Evolutionary conservation across 441 rosid species (phyloP), one percentile per base, ranked within the genome.

Genomic region (Erodium texanum): DNA sequence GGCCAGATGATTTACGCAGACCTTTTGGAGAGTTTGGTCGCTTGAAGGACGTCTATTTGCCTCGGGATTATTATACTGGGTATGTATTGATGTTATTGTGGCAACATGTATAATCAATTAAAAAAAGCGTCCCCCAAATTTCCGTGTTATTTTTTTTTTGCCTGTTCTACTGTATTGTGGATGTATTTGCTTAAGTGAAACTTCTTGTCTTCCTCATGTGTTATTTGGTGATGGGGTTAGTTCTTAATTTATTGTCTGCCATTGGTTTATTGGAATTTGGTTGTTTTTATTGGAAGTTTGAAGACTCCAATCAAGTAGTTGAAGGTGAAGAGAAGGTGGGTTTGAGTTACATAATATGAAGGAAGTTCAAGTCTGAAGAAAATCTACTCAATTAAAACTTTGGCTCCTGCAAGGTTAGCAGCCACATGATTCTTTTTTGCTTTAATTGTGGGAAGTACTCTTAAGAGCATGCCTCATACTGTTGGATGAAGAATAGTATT

Each of bases 61-160:
- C 97, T 54, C 87, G 92, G 20, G 97, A 93, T 73, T 93, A 88
- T 73, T 75, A 93, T 73, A 84, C 93, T 64, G 96, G 99, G 97
- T 93, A 79, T 84, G 85, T 52, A 15, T 58, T 14, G 15, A 19
- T 12, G n/a, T 7, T 62, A 6, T 66, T 18, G 48, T 45, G 8
- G 62, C 22, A 24, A 15, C 62, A 24, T 52, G 23, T 50, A 15
- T 12, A 5, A 18, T 3, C 19, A 20, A 9, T 14, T n/a, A n/a
- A n/a, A n/a, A n/a, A n/a, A n/a, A n/a, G n/a, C n/a, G n/a, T n/a
- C n/a, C n/a, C n/a, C n/a, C n/a, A n/a, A n/a, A n/a, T n/a, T n/a
- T n/a, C n/a, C n/a, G n/a, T n/a, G n/a, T n/a, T n/a, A n/a, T n/a
- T 27, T 43, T 61, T 20, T 48, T 50, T 34, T 61, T 45, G 34